Percentiles rank a stretch among this genome's conserved stretches.
Conservation (phyloP, 345 rosid species). For the Acer campestre region DNA sequence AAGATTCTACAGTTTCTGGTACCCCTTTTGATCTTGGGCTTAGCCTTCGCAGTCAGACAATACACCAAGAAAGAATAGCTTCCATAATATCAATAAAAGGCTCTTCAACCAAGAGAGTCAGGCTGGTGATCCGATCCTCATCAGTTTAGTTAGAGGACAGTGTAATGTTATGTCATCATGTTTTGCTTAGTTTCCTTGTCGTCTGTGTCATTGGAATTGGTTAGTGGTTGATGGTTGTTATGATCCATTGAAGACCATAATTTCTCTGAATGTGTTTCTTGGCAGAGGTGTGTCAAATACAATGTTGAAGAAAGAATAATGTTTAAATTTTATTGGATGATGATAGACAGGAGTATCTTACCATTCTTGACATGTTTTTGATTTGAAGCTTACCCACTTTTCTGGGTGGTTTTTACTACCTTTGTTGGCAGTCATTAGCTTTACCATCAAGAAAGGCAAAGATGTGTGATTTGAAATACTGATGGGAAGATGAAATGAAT, state of each 20-base stretch:
- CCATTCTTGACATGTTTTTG: too few species aligned
- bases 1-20: constrained; percentile 89
- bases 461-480: too few species aligned
- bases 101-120: neutral
- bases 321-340: constrained; percentile 3
- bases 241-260: neutral
- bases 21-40: constrained; percentile 81
- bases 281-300: neutral
- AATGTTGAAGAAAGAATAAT: neutral
- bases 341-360: too few species aligned
- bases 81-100: constrained; percentile 8
- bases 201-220: neutral
- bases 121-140: constrained; percentile 19
- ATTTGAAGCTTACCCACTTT: too few species aligned
- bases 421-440: too few species aligned
- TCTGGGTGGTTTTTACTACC: too few species aligned
- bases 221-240: neutral
- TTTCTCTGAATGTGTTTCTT: constrained; percentile 8
- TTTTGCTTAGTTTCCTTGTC: neutral
- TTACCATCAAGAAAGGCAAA: too few species aligned
- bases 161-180: neutral
- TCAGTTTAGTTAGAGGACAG: neutral
- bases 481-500: too few species aligned
- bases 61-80: constrained; percentile 86
- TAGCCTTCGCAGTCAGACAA: constrained; percentile 70